Conservation (phyloP, 768 basidiomycete species). For the Naganishia friedmannii region DNA sequence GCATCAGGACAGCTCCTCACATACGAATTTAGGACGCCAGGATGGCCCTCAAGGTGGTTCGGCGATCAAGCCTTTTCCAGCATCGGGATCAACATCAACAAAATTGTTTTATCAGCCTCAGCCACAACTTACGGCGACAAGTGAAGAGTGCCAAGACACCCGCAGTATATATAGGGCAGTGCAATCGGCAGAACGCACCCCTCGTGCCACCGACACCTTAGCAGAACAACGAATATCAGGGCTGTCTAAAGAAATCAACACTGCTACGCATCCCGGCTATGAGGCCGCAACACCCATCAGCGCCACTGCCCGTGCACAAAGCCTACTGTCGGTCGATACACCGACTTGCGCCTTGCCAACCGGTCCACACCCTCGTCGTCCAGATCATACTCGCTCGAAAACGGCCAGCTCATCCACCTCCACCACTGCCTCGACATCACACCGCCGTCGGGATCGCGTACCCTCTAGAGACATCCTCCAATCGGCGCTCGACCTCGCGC, state of each 20-base stretch:
- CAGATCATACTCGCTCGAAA: background rate
- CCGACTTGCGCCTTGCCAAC: background rate
- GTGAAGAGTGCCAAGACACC: background rate
- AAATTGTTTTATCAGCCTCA: background rate
- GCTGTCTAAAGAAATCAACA: background rate
- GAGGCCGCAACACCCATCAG: background rate
- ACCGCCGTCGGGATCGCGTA: conserved; percentile 31
- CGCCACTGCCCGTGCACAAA: background rate
- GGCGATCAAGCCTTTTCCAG: background rate
- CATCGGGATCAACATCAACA: background rate
- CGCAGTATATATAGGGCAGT: background rate
- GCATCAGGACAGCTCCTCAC: background rate
- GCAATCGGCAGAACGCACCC: background rate
- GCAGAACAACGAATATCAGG: background rate
- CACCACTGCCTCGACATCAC: background rate
- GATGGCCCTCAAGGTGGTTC: background rate
- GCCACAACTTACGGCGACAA: background rate
- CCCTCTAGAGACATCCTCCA: conserved; percentile 48
- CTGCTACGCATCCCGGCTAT: background rate
- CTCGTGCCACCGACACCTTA: background rate
- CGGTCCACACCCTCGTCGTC: background rate
- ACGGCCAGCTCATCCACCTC: conserved; percentile 6
- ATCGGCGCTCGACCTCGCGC: conserved; percentile 48
- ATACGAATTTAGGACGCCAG: background rate
- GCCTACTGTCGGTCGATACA: background rate